Conservation (phyloP, 768 basidiomycete genomes). For the Flagelloscypha sp. region DNA sequence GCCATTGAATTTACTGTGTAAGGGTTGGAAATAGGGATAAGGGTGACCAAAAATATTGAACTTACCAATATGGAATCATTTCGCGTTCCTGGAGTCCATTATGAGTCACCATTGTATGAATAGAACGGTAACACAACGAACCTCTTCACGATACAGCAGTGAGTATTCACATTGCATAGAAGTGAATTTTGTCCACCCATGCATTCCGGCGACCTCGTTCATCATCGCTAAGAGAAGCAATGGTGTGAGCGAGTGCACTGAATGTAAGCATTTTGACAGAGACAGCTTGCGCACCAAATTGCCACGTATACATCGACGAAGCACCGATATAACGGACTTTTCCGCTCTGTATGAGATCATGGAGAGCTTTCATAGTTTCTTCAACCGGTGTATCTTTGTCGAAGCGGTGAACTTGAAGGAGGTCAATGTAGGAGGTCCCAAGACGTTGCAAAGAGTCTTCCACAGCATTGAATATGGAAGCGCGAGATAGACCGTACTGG, state of each 20-base stretch:
- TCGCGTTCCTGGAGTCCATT: constrained; percentile 22
- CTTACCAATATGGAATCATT: constrained; percentile 25
- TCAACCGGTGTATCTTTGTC: constrained; percentile 41
- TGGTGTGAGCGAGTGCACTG: no score
- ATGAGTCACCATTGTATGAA: background rate
- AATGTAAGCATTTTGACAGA: no score
- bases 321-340: constrained; percentile 20
- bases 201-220: constrained; percentile 25
- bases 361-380: constrained; percentile 22
- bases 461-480: constrained; percentile 24
- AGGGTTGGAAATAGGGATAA: no score
- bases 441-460: constrained; percentile 12
- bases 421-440: constrained; percentile 38
- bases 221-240: constrained; percentile 17
- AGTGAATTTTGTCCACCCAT: constrained; percentile 38
- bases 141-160: constrained; percentile 36
- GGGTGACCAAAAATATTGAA: no score
- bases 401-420: constrained; percentile 38
- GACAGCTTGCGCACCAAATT: constrained; percentile 18
- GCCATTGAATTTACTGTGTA: constrained; percentile 28
- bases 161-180: constrained; percentile 39
- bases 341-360: background rate
- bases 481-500: constrained; percentile 30
- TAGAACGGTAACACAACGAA: constrained; percentile 13
- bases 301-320: constrained; percentile 19